Base-by-base conservation (phyloP, 2,329 filamentous ascomycete species). In the Claviceps humidiphila region DNA sequence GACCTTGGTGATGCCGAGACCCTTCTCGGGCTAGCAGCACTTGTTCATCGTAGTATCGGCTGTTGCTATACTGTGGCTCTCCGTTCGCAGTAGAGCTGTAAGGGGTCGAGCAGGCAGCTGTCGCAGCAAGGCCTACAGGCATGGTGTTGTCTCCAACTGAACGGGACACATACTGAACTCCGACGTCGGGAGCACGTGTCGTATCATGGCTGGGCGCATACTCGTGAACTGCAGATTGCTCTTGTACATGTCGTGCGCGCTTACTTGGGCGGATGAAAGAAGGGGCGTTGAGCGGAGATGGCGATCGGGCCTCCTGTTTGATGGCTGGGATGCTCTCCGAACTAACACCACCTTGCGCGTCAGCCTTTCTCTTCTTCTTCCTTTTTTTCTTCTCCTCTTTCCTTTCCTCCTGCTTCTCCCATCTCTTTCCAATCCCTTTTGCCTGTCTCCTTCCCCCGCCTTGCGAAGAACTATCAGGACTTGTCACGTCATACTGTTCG, bases 231-330 rank as follows among this genome's bases (percentile, higher is more conserved):
- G 62, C 59, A 49, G 55, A 66, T 53, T 72, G 71, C 48, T 68
- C 70, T 45, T 70, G 66, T 30, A 66, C 64, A 46, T 77, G 72
- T 56, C 75, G 74, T 59, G 75, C 74, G 49, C 80, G 75, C 62
- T 84, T 84, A 58, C 68, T 70, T 9, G 80, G 76, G 48, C 78
- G 73, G 37, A 72, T 64, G 54, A 75, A 72, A n/a, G 75, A 70
- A 20, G 74, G 73, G 17, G 73, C 73, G 55, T 69, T 69, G 49
- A 82, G 64, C 8, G 80, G 81, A 6, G 81, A 84, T 1, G 78
- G 76, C 2, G 82, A 85, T 47, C 71, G 73, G n/a, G 81, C 81
- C 61, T 85, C 82, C 24, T 74, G 68, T 60, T 85, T 85, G 59
- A 85, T 82, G 56, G 74, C 73, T 9, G 79, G 77, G 38, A 72